These are phyloP conservation scores for Microthyrium microscopicum DNA, from an alignment of 2,329 filamentous ascomycete genomes.

Conservation along the genomic window DNA sequence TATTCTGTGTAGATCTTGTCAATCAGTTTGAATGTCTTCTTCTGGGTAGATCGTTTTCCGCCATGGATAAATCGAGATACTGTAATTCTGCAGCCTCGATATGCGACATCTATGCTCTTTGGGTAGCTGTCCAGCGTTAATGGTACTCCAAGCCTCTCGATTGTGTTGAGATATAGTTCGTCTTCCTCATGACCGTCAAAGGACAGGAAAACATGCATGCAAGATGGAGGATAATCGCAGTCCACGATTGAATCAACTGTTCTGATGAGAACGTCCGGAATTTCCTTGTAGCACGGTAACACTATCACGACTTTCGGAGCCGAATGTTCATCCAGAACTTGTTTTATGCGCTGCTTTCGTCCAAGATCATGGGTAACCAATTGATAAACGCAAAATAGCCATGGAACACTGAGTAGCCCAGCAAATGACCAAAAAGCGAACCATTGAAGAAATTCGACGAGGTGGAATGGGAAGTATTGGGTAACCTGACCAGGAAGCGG, in stretches of 20 bases:
- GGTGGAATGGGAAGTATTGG: conserved; percentile 49
- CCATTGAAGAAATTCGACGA: conserved; percentile 69
- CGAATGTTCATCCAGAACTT: conserved; percentile 64
- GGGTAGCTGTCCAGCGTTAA: conserved; percentile 63
- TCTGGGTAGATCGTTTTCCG: conserved; percentile 87
- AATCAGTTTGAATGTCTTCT: conserved; percentile 81
- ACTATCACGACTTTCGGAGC: conserved; percentile 91
- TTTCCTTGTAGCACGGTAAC: conserved; percentile 93
- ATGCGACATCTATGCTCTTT: conserved; percentile 76
- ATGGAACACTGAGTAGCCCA: conserved; percentile 68
- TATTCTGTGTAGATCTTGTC: conserved; percentile 85
- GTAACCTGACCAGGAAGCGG: conserved; percentile 61
- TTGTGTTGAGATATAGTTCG: conserved; percentile 73
- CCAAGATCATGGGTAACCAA: conserved; percentile 78
- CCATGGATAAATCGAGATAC: conserved; percentile 86
- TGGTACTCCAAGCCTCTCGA: conserved; percentile 70
- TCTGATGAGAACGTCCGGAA: conserved; percentile 65
- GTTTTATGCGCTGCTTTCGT: conserved; percentile 64
- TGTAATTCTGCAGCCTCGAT: conserved; percentile 69
- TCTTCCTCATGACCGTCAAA: conserved; percentile 86
- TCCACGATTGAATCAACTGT: conserved; percentile 85
- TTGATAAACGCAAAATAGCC: conserved; percentile 85
- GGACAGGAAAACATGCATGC: conserved; percentile 86
- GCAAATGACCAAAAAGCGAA: conserved; percentile 94
- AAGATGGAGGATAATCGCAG: conserved; percentile 82